Evolutionary conservation across 2,329 filamentous ascomycete species (phyloP).

Genomic region (Aspergillus sp.): DNA sequence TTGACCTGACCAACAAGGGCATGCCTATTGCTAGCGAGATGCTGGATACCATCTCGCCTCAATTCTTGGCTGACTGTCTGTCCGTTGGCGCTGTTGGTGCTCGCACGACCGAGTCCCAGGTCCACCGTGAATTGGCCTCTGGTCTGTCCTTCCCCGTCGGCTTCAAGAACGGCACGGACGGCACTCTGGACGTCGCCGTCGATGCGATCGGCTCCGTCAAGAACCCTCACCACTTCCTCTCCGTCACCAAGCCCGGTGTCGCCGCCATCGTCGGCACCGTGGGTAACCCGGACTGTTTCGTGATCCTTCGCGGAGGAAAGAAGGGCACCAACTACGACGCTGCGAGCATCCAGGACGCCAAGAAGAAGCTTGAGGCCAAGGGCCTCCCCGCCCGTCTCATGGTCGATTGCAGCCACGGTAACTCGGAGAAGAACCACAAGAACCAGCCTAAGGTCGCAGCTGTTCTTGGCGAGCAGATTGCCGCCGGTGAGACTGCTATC

Average conservation of each 20-base stretch:
- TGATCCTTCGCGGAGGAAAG: slow-evolving; percentile 86
- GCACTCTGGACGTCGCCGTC: slow-evolving; percentile 78
- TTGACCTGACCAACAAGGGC: slow-evolving; percentile 81
- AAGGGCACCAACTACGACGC: slow-evolving; percentile 92
- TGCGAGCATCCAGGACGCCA: slow-evolving; percentile 74
- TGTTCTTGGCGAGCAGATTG: slow-evolving; percentile 74
- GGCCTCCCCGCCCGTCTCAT: slow-evolving; percentile 73
- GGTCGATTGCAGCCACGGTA: slow-evolving; percentile 97
- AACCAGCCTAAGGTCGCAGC: slow-evolving; percentile 94
- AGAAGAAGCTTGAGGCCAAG: slow-evolving; percentile 68
- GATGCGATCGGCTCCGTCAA: slow-evolving; percentile 90
- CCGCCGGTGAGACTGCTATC: slow-evolving; percentile 73
- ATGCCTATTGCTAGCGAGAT: slow-evolving; percentile 98
- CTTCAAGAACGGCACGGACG: slow-evolving; percentile 99
- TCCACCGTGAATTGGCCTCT: slow-evolving; percentile 89
- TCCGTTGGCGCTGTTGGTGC: slow-evolving; percentile 90
- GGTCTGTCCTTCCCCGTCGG: slow-evolving; percentile 95
- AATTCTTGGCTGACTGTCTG: slow-evolving; percentile 89
- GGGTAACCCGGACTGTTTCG: slow-evolving; percentile 95
- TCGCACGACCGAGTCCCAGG: slow-evolving; percentile 91
- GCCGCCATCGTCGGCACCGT: slow-evolving; percentile 90
- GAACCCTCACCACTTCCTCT: slow-evolving; percentile 93
- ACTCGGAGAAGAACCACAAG: slow-evolving; percentile 91
- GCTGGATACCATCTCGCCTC: slow-evolving; percentile 95
- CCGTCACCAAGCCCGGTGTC: slow-evolving; percentile 91